These are phyloP conservation scores for Jamesozyma jinghongensis DNA, from an alignment of 805 yeast species.

Conservation along the genomic window DNA sequence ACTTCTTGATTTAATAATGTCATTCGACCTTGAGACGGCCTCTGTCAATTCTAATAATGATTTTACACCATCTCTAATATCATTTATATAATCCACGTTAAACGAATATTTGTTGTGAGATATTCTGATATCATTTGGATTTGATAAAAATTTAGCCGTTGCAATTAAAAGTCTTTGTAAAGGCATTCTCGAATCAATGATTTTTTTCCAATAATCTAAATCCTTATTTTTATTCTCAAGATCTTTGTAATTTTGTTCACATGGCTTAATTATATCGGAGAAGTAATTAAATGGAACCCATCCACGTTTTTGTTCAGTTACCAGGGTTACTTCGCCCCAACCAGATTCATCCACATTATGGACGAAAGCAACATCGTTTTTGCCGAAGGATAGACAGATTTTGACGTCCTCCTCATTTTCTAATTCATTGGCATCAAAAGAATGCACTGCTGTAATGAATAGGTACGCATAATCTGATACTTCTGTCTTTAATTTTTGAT, in stretches of 20 bases:
- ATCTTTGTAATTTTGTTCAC: neutral
- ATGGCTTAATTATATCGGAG: slow-evolving; percentile 34
- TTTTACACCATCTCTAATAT: slow-evolving; percentile 67
- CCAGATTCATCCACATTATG: slow-evolving; percentile 74
- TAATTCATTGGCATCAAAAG: slow-evolving; percentile 49
- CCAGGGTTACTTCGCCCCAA: slow-evolving; percentile 77
- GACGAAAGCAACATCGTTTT: slow-evolving; percentile 64
- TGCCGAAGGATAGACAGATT: slow-evolving; percentile 63
- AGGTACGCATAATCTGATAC: slow-evolving; percentile 27
- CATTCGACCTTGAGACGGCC: slow-evolving; percentile 66
- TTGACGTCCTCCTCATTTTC: slow-evolving; percentile 60
- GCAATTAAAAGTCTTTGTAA: slow-evolving; percentile 2
- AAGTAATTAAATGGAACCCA: slow-evolving; percentile 86
- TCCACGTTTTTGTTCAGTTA: slow-evolving; percentile 56
- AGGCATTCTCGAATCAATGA: slow-evolving; percentile 2
- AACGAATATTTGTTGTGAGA: slow-evolving; percentile 38
- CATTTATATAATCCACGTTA: slow-evolving; percentile 48
- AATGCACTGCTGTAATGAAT: slow-evolving; percentile 49
- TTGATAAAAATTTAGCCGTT: slow-evolving; percentile 10
- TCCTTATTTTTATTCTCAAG: neutral
- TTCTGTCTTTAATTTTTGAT: neutral
- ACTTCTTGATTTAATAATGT: slow-evolving; percentile 55
- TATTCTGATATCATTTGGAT: slow-evolving; percentile 44
- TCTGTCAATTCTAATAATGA: slow-evolving; percentile 54
- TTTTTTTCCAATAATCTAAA: slow-evolving; percentile 1